Base-by-base conservation (phyloP, 768 basidiomycete genomes). In the Mycena galopus region DNA sequence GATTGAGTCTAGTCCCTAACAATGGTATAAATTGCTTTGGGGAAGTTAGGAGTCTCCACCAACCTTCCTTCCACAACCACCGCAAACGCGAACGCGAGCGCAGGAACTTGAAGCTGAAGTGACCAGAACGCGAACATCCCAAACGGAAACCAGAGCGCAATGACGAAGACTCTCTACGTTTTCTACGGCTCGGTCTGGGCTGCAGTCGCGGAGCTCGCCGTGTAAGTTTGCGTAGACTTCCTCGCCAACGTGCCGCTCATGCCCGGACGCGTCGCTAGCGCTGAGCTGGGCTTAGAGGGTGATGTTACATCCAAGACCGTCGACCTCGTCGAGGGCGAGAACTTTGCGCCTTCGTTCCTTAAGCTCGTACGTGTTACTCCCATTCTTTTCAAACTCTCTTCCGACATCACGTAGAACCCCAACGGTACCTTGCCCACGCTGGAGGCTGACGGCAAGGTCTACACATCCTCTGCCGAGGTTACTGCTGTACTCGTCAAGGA, bases 291-390 rank as follows among this genome's bases (percentile, higher is more conserved):
- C 25, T 86, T 79, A 2, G 76, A 78, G 3, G 80, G 77, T 37
- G 81, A 79, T 25, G 76, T 88, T 61, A 82, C 84, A 59, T 75
- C 59, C 56, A 81, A 82, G 76, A 72, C 74, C 47, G 72, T 86
- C 68, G 82, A 88, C 79, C 84, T 89, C 39, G 71, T 79, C 57
- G 79, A 86, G 32, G 89, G 88, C 50, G 85, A 82, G 68, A 89
- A 89, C 76, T 88, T 88, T 69, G 76, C 77, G 4, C 87, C 87
- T 14, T 72, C 79, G 10, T 89, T 89, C 78, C 65, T 89, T 56
- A 78, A 81, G 64, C 76, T 86, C 56, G 86, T 86, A 65, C 73
- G 64, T 73, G 44, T 17, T 19, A 50, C 35, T 39, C 9, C 7
- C 17, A 65, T 27, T 29, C n/a, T n/a, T n/a, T n/a, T n/a, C 16